Base-by-base conservation (phyloP, 345 rosid species). In the Lumnitzera littorea region DNA sequence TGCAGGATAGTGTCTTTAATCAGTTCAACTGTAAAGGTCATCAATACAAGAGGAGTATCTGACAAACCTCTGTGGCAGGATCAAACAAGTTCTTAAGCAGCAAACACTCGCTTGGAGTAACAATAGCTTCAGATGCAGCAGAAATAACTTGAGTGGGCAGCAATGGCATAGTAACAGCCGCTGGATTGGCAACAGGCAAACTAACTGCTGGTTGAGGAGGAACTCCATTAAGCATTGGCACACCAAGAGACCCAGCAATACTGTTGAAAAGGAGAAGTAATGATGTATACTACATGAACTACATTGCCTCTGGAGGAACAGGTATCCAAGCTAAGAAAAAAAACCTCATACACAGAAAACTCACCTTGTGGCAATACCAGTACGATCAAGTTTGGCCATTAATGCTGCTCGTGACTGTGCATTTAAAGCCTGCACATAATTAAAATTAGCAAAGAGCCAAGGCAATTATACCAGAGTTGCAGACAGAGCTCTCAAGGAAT, bases 71-170 rank as follows among this genome's bases (percentile, higher is more conserved):
- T 1, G 95, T 78, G 14, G 83, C 84, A 63, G 96, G 91, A 76
- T 89, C 98, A 68, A 91, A 91, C 90, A 91, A 76, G 68, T 91
- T 91, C 77, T 91, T 89, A 77, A 91, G 77, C 67, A 91, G 70
- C 66, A 91, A 80, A 64, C 91, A 91, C 67, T 86, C 92, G 56
- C 87, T 82, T n/a, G 98, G 95, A 62, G 50, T 77, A 61, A 96
- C 98, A 78, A 87, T 63, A 69, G 84, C 67, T 67, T 85, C 92
- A 11, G 73, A 9, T 57, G 72, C 74, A 12, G 78, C 50, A 55
- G 95, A 72, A 51, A 86, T 67, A 64, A 80, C 70, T 55, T 80
- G 64, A 50, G 75, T 63, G 16, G 90, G 84, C 68, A 84, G 76
- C 67, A 81, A 47, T 49, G 91, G 53, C 63, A 81, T 66, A 23